Base-by-base conservation (phyloP, 2,329 filamentous ascomycete species). In the Fusarium buxicola region DNA sequence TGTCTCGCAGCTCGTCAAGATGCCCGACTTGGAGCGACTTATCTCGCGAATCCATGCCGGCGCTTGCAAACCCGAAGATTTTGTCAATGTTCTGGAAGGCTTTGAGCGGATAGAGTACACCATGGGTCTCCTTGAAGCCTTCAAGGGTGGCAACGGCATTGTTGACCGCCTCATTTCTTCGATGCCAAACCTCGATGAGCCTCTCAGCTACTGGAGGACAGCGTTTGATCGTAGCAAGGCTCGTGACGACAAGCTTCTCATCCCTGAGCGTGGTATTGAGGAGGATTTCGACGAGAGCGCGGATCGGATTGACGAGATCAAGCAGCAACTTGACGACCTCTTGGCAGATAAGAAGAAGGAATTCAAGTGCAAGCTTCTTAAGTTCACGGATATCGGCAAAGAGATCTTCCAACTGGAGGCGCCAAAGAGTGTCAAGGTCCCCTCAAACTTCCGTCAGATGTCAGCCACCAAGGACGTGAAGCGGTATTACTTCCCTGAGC, bases 51-150 rank as follows among this genome's bases (percentile, higher is more conserved):
- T 99, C 10, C 95, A 99, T 71, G 95, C 95, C 1, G 92, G 92
- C 1, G 88, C 88, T n/a, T 97, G 94, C 79, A 92, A 89, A 72
- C 86, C 93, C 0, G 91, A 95, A 54, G 95, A 99, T 73, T 99
- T 99, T 74, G 88, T 98, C 40, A 91, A 89, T 43, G 94, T 98
- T 1, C 82, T 99, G 0, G 94, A 98, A 75, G 95, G 95, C 0
- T 99, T 97, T 69, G 95, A 98, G 79, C 94, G 97, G 76, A 98
- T 99, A 40, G 93, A 97, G 63, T 95, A 97, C 74, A 96, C 94
- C 1, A 92, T 97, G 84, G 86, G 87, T 47, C 83, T 98, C 18
- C 84, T 98, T 1, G 83, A 85, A 41, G 84, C 89, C 8, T 91
- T 91, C 69, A 87, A 89, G 49, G 86, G 89, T n/a, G 91, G 90